These are phyloP conservation scores for Rheum nobile DNA, from an alignment of 148 eudicot species.

Conservation along the genomic window DNA sequence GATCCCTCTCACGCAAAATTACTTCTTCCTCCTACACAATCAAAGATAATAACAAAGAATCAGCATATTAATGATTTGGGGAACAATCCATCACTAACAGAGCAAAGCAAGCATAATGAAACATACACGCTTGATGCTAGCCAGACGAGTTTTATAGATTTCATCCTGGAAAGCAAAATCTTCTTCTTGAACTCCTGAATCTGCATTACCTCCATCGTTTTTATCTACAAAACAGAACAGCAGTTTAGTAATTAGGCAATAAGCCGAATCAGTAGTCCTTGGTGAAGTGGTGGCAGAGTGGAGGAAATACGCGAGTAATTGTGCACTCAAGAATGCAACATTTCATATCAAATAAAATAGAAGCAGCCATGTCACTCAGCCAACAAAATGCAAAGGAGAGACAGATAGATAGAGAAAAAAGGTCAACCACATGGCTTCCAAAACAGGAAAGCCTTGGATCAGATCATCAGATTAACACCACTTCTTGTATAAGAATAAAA, in stretches of 20 bases:
- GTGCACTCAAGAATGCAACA: no score
- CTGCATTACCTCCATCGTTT: conserved; percentile 57
- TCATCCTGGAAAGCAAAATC: conserved; percentile 78
- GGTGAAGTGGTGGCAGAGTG: not conserved
- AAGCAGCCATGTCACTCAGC: conserved; percentile 5
- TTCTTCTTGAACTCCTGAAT: conserved; percentile 58
- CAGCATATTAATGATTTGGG: not conserved
- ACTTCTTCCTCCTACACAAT: conserved; percentile 73
- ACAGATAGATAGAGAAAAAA: not conserved
- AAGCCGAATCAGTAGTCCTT: not conserved
- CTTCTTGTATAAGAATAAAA: not conserved
- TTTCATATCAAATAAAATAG: conserved; percentile 4
- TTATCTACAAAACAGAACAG: conserved; percentile 40
- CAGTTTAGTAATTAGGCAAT: not conserved
- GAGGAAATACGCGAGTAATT: no score
- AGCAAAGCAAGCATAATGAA: conserved; percentile 3
- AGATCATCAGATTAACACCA: not conserved
- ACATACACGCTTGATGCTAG: conserved; percentile 89
- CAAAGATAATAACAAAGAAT: conserved; percentile 9
- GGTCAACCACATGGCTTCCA: not conserved
- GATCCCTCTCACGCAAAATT: conserved; percentile 75
- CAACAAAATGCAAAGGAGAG: not conserved
- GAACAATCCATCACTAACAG: not conserved
- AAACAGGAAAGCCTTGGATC: not conserved
- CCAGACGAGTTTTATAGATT: conserved; percentile 82